phyloP scores from a whole-genome alignment of 495 filamentous ascomycete genomes.

The Trichoderma reesei region DNA sequence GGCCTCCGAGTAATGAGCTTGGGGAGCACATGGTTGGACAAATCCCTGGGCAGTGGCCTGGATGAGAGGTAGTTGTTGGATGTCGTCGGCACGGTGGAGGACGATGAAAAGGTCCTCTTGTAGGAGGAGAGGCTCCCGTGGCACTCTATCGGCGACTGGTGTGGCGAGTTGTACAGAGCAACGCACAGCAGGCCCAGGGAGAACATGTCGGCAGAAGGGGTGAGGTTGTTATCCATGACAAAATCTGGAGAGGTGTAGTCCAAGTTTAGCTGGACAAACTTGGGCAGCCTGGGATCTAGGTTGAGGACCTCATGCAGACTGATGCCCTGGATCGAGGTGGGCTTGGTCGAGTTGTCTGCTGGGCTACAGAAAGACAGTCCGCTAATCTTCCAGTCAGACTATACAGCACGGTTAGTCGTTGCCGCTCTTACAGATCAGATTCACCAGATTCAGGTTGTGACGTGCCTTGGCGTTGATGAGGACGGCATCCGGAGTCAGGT shows the following conservation, averaged over 20 bases:
- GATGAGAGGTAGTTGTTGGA: slow-evolving; percentile 78
- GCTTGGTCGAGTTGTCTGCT: slow-evolving; percentile 55
- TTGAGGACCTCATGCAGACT: slow-evolving; percentile 76
- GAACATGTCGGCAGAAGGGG: slow-evolving; percentile 77
- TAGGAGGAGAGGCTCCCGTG: slow-evolving; percentile 70
- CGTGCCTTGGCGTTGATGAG: slow-evolving; percentile 83
- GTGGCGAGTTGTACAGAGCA: slow-evolving; percentile 86
- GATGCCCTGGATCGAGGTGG: slow-evolving; percentile 61
- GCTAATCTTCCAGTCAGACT: slow-evolving; percentile 97
- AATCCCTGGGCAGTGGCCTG: slow-evolving; percentile 65
- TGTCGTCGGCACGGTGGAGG: slow-evolving; percentile 63
- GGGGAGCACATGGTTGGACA: slow-evolving; percentile 64
- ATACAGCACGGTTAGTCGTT: slow-evolving; percentile 17
- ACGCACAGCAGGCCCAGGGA: slow-evolving; percentile 82
- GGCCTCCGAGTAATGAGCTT: slow-evolving; percentile 76
- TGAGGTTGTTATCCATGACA: slow-evolving; percentile 74
- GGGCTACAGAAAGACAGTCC: slow-evolving; percentile 84
- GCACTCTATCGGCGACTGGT: slow-evolving; percentile 73
- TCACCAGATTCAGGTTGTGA: slow-evolving; percentile 4
- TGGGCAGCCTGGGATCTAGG: slow-evolving; percentile 72
- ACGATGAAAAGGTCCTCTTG: slow-evolving; percentile 66
- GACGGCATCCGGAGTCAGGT: slow-evolving; percentile 91
- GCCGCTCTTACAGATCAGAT: background rate
- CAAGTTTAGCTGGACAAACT: slow-evolving; percentile 75
- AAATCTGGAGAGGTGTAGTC: slow-evolving; percentile 95